Conservation (phyloP, 2,329 filamentous ascomycete species). For the Elsinoe necatrix region DNA sequence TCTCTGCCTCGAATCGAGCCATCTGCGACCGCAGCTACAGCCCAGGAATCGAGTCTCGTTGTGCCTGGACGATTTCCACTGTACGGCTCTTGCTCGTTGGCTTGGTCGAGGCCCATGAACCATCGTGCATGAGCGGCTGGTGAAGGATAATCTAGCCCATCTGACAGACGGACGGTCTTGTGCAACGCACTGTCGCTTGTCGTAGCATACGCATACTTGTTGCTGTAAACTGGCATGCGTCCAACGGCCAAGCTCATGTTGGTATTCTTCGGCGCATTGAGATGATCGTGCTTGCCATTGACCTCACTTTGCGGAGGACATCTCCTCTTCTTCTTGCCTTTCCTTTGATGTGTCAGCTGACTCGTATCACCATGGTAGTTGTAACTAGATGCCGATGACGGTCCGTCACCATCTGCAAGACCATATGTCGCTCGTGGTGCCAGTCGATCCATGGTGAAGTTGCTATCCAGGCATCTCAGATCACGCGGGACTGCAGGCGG, state of each 20-base stretch:
- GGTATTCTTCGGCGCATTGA: not conserved
- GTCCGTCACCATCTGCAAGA: not conserved
- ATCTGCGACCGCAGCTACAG: not conserved
- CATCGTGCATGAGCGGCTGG: constrained; percentile 1
- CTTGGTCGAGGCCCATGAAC: not conserved
- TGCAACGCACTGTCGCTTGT: not conserved
- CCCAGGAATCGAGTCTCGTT: not conserved
- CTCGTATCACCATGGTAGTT: not conserved
- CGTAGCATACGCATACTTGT: not conserved
- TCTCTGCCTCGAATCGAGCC: not conserved
- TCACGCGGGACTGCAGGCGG: constrained; percentile 6
- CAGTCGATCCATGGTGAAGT: constrained; percentile 14
- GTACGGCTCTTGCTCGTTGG: not conserved
- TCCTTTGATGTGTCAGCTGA: not conserved
- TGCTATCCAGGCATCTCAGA: constrained; percentile 8
- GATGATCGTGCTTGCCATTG: not conserved
- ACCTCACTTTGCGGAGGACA: not conserved
- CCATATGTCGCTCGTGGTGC: not conserved
- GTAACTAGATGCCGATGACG: not conserved
- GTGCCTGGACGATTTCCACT: not conserved
- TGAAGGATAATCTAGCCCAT: constrained; percentile 9
- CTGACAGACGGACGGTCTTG: not conserved
- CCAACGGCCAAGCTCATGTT: constrained; percentile 10
- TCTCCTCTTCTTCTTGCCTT: not conserved
- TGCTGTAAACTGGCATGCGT: not conserved